Percentiles rank a stretch among this genome's conserved stretches.
Evolutionary conservation across 495 filamentous ascomycete genomes (phyloP).

Genomic region (Podospora bellae-mahoneyi): DNA sequence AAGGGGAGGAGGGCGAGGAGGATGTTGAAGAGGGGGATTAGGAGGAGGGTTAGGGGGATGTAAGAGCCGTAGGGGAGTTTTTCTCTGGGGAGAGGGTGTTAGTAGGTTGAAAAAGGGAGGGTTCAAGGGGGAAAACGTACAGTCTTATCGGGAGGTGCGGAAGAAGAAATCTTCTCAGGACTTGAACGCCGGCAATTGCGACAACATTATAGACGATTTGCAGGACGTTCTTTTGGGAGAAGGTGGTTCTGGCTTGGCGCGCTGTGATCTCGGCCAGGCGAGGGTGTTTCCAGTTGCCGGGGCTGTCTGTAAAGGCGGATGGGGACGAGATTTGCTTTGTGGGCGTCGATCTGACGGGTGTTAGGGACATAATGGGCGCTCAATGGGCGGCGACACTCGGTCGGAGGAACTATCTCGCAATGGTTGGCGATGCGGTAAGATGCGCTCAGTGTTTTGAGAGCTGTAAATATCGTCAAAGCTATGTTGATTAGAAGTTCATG

Average conservation of each 20-base stretch:
- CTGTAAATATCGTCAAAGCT: no score
- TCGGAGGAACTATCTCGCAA: neutral
- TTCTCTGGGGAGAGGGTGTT: slow-evolving; percentile 14
- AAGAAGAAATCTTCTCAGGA: slow-evolving; percentile 28
- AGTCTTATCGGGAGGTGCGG: slow-evolving; percentile 23
- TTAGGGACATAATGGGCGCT: neutral
- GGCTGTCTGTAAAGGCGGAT: slow-evolving; percentile 41
- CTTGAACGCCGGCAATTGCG: slow-evolving; percentile 49
- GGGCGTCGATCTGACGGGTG: slow-evolving; percentile 38
- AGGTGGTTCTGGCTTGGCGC: slow-evolving; percentile 68
- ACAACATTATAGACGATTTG: slow-evolving; percentile 61
- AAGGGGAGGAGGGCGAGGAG: slow-evolving; percentile 62
- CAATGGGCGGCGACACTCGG: neutral
- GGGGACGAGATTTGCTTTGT: slow-evolving; percentile 37
- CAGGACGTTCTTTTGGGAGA: slow-evolving; percentile 65
- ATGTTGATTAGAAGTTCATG: neutral
- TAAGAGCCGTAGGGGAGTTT: slow-evolving; percentile 22
- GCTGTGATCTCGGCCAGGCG: slow-evolving; percentile 71
- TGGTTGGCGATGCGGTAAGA: neutral
- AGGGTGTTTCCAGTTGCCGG: slow-evolving; percentile 88
- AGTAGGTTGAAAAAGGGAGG: neutral
- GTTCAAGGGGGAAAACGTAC: slow-evolving; percentile 17
- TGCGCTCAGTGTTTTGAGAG: neutral
- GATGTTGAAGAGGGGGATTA: slow-evolving; percentile 60
- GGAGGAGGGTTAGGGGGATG: slow-evolving; percentile 42